Evolutionary conservation across 208 protist genomes (phyloP).

Genomic region (Leishmania arabica): DNA sequence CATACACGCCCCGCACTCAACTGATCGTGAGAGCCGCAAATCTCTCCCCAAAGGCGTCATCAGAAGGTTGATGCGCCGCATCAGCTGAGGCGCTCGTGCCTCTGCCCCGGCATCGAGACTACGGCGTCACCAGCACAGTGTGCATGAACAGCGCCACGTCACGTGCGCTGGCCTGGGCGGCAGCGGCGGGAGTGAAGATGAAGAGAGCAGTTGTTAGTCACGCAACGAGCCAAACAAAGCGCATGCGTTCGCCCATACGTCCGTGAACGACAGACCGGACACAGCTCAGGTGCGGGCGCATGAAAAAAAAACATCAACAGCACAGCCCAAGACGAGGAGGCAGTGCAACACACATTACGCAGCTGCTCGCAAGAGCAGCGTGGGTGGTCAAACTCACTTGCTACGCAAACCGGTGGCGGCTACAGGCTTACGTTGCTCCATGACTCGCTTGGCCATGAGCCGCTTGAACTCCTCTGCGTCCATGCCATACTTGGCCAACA

Average conservation of each 20-base stretch:
- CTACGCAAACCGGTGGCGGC: not conserved
- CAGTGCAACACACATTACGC: not conserved
- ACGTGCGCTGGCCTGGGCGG: not conserved
- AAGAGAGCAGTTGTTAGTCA: not conserved
- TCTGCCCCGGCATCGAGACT: not conserved
- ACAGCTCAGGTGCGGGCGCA: not conserved
- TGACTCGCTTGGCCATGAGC: constrained; percentile 46
- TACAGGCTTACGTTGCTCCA: constrained; percentile 30
- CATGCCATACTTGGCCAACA: constrained; percentile 85
- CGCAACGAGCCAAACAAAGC: not conserved
- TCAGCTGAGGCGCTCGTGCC: not conserved
- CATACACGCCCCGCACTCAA: not conserved
- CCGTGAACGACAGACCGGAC: not conserved
- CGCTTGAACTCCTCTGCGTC: constrained; percentile 64
- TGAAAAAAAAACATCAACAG: not conserved
- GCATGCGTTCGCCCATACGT: not conserved
- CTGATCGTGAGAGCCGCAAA: not conserved
- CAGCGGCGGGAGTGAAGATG: not conserved
- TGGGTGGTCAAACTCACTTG: not conserved
- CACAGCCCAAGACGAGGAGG: not conserved
- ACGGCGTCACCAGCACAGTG: not conserved
- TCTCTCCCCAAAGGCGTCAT: not conserved
- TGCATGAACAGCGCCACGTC: not conserved
- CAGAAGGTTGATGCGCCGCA: not conserved
- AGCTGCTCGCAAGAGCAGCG: not conserved